phyloP scores from a whole-genome alignment of 2,329 filamentous ascomycete genomes.

The Albifimbria verrucaria region DNA sequence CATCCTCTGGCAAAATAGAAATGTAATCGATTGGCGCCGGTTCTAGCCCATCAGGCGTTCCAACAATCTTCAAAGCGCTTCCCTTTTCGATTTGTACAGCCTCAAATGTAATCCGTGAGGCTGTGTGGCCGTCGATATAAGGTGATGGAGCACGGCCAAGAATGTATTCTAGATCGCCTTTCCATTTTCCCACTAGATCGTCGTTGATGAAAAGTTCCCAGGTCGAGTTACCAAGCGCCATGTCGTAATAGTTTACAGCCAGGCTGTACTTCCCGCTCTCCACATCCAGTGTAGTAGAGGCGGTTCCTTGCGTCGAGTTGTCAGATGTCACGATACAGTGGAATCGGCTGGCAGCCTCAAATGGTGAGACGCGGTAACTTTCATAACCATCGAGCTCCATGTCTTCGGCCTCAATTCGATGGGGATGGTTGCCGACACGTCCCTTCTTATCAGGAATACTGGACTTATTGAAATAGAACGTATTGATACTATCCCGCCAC shows the following conservation, averaged over 20 bases:
- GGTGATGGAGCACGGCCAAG: conserved; percentile 57
- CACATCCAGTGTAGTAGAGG: conserved; percentile 41
- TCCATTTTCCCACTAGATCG: conserved; percentile 52
- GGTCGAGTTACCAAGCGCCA: conserved; percentile 53
- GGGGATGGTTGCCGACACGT: conserved; percentile 59
- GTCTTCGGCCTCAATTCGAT: conserved; percentile 65
- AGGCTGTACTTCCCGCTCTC: conserved; percentile 57
- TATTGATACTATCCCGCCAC: conserved; percentile 65
- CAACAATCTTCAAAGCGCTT: conserved; percentile 52
- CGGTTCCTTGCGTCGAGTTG: conserved; percentile 43
- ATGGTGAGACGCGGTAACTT: conserved; percentile 50
- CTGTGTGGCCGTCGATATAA: conserved; percentile 63
- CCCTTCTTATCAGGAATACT: conserved; percentile 53
- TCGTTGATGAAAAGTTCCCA: conserved; percentile 55
- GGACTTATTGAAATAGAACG: conserved; percentile 61
- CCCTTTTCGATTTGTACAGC: conserved; percentile 47
- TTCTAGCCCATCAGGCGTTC: conserved; percentile 57
- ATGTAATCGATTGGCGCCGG: conserved; percentile 66
- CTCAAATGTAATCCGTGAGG: conserved; percentile 58
- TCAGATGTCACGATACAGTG: conserved; percentile 52
- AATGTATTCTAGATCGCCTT: conserved; percentile 54
- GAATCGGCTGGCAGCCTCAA: conserved; percentile 55
- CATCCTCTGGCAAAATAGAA: conserved; percentile 54
- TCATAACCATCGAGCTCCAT: conserved; percentile 61
- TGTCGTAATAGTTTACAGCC: conserved; percentile 64